Evolutionary conservation across 2,329 filamentous ascomycete species (phyloP), one percentile per base, ranked within the genome.

Genomic region (Rachicladosporium sp.): DNA sequence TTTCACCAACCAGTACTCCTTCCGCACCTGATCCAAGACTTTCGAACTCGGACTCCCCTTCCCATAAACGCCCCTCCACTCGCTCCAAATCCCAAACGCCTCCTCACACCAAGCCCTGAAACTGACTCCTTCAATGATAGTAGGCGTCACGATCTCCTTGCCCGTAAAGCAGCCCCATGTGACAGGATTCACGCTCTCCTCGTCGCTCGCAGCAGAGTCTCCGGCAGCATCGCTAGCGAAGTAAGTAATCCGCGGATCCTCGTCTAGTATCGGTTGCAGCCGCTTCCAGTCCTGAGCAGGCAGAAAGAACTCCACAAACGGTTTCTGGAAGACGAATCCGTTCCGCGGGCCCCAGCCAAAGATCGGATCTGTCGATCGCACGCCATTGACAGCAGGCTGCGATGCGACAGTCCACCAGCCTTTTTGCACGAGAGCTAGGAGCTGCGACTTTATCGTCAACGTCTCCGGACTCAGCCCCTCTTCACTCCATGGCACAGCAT

Each of bases 331-430:
- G 35, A 96, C 87, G 59, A 93, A 96, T 11, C 91, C 91, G 52
- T 88, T 80, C 37, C 74, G 75, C 0, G 91, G 91, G 1, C 91
- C 91, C 91, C 91, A 98, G 46, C 91, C 91, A 53, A 93, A 94
- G 12, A 84, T 75, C 3, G 73, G 64, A 58, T 98, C 77, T 35
- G 73, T 76, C 21, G 83, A 93, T 29, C 73, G 74, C 12, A 88
- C 65, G 32, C 88, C 87, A 57, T 95, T 93, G 42, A 95, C 86
- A 10, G 89, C 85, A 3, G 91, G 91, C 58, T 98, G 91, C 3
- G 85, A 93, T 3, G 91, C 91, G 3, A 98, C 80, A 3, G 88
- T 95, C 88, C 88, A 95, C 84, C 88, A 95, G 41, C 88, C 87
- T 43, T 74, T 71, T 50, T 78, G 76, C 60, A 94, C 95, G 43